Evolutionary conservation across 352 stramenopile species (phyloP).

Genomic region (Elongisporangium anandrum): DNA sequence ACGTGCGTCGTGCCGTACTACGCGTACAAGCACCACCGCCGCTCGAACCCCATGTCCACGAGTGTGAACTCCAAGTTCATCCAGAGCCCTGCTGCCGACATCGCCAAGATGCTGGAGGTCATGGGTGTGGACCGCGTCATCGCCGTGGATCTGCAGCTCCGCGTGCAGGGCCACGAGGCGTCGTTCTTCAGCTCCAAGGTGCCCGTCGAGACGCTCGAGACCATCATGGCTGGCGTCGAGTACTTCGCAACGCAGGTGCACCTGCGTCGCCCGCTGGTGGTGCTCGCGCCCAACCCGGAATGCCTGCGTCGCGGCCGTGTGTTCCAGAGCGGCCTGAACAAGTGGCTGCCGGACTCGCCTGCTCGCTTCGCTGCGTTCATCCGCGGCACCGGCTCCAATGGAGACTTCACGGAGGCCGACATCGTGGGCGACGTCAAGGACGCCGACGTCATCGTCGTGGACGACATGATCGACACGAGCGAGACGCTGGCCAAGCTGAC

Average conservation of each 20-base stretch:
- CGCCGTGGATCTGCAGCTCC: conserved; percentile 90
- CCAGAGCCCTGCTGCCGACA: conserved; percentile 81
- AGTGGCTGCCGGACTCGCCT: conserved; percentile 79
- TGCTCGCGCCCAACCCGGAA: conserved; percentile 88
- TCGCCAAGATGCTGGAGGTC: conserved; percentile 92
- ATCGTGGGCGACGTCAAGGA: conserved; percentile 88
- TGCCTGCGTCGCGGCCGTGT: conserved; percentile 77
- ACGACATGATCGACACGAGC: conserved; percentile 90
- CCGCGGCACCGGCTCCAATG: conserved; percentile 50
- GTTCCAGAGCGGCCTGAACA: conserved; percentile 86
- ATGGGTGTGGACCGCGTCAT: conserved; percentile 94
- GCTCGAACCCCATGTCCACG: conserved; percentile 77
- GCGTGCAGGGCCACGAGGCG: conserved; percentile 83
- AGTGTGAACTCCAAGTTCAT: conserved; percentile 92
- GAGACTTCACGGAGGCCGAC: conserved; percentile 63
- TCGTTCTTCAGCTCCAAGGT: conserved; percentile 91
- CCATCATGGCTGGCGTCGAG: conserved; percentile 87
- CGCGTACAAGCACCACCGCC: conserved; percentile 91
- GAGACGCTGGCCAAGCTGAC: conserved; percentile 81
- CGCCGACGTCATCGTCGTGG: conserved; percentile 89
- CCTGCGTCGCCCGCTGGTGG: conserved; percentile 71
- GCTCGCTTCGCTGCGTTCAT: conserved; percentile 84
- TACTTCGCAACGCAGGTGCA: conserved; percentile 89
- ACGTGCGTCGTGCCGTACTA: conserved; percentile 94
- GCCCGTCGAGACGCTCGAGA: conserved; percentile 92